Conservation (phyloP, 2,329 filamentous ascomycete species). For the Raffaelea arxii region DNA sequence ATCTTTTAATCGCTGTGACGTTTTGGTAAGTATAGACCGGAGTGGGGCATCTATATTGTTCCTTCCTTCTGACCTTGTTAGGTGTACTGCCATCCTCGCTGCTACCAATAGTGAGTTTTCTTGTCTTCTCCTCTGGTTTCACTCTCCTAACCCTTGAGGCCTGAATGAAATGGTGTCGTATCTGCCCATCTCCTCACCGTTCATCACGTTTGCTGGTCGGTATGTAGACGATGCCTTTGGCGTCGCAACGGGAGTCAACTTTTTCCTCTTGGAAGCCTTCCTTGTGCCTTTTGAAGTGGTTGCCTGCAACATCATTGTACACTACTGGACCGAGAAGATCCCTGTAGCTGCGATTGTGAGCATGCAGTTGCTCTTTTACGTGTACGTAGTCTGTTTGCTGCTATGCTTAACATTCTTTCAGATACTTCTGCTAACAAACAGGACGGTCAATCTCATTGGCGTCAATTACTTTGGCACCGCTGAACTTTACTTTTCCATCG, state of each 20-base stretch:
- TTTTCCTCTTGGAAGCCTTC: constrained; percentile 28
- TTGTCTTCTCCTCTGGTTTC: too few species aligned
- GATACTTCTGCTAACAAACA: too few species aligned
- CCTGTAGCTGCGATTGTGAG: too few species aligned
- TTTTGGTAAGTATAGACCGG: constrained; percentile 54
- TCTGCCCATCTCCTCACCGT: constrained; percentile 52
- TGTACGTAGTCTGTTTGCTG: too few species aligned
- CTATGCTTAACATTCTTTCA: too few species aligned
- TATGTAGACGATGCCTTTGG: constrained; percentile 56
- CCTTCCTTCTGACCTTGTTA: neutral
- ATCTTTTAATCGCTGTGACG: constrained; percentile 47
- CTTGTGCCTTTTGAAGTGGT: constrained; percentile 26
- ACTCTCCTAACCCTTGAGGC: too few species aligned
- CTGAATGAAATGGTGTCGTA: constrained; percentile 54
- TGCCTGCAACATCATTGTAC: constrained; percentile 30
- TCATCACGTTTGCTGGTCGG: constrained; percentile 52
- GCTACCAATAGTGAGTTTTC: neutral
- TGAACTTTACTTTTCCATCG: too few species aligned
- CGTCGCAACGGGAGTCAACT: constrained; percentile 38
- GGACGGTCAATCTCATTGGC: too few species aligned
- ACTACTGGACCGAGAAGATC: neutral
- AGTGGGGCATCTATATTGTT: too few species aligned
- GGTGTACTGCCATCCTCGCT: neutral
- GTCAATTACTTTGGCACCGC: too few species aligned
- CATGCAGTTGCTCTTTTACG: too few species aligned